Evolutionary conservation across 371 early-diverging fungal species (phyloP).

Genomic region (Mucor lusitanicus): DNA sequence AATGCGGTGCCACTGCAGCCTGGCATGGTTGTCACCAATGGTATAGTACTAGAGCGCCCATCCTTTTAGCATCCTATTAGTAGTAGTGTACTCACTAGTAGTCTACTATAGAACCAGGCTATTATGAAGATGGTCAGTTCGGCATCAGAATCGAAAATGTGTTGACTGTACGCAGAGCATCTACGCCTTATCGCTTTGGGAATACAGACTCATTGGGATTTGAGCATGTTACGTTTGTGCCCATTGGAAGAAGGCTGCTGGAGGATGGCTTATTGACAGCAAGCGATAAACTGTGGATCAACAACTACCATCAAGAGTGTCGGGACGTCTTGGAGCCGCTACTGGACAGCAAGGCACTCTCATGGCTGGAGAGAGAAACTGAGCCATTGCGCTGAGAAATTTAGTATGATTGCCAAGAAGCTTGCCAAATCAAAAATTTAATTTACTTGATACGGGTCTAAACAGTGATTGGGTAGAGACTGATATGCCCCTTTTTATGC

Average conservation of each 20-base stretch:
- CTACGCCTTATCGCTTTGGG: constrained; percentile 76
- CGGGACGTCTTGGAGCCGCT: constrained; percentile 74
- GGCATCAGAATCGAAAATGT: constrained; percentile 99
- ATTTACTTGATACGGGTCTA: neutral
- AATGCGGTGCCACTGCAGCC: constrained; percentile 69
- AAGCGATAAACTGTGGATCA: constrained; percentile 81
- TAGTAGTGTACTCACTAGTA: neutral
- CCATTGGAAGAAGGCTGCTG: constrained; percentile 77
- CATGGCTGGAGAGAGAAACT: constrained; percentile 81
- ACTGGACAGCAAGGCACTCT: constrained; percentile 61
- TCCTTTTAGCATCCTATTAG: neutral
- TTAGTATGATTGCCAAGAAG: too few relatives aligned
- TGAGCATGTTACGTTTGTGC: constrained; percentile 90
- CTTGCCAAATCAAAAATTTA: too few relatives aligned
- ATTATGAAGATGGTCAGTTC: constrained; percentile 95
- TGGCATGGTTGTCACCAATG: constrained; percentile 92
- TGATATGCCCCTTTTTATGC: neutral
- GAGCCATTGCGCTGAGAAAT: constrained; percentile 17
- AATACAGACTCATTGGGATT: constrained; percentile 78
- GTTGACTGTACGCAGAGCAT: constrained; percentile 58
- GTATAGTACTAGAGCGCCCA: constrained; percentile 33
- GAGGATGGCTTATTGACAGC: constrained; percentile 60
- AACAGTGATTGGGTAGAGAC: neutral
- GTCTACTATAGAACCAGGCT: constrained; percentile 92
- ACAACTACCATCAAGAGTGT: constrained; percentile 80